Evolutionary conservation across 148 eudicot species (phyloP).

Genomic region (Rhododendron mucronatum): DNA sequence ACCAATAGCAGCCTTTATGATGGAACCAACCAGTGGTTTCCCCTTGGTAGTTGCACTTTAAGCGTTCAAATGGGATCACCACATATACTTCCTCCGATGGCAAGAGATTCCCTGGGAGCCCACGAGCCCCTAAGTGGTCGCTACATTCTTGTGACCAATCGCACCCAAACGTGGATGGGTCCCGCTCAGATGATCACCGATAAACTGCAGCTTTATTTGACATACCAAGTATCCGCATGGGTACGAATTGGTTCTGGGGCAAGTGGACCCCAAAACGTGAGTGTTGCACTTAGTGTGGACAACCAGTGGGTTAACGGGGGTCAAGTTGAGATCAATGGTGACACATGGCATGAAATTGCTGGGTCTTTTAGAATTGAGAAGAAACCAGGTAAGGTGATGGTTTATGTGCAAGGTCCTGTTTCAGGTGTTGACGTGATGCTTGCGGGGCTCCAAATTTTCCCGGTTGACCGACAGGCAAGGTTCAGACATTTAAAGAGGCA

Average conservation of each 20-base stretch:
- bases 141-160: constrained; percentile 64
- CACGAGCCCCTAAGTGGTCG: constrained; percentile 67
- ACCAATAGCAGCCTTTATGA: constrained; percentile 63
- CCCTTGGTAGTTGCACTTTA: constrained; percentile 75
- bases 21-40: constrained; percentile 82
- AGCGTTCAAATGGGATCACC: constrained; percentile 67
- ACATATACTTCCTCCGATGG: constrained; percentile 84
- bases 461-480: constrained; percentile 72
- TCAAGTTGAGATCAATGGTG: constrained; percentile 59
- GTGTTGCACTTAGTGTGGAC: constrained; percentile 71
- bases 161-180: constrained; percentile 95
- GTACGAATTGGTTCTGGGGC: constrained; percentile 60
- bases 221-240: constrained; percentile 96
- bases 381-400: constrained; percentile 67
- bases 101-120: constrained; percentile 56
- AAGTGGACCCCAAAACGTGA: constrained; percentile 66
- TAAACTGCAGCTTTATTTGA: constrained; percentile 61
- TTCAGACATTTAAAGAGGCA: constrained; percentile 51
- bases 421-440: constrained; percentile 82
- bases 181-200: constrained; percentile 95
- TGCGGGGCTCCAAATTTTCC: constrained; percentile 77
- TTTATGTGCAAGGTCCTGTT: constrained; percentile 78
- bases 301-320: constrained; percentile 92
- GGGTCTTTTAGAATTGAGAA: constrained; percentile 91
- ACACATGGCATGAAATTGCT: constrained; percentile 83